Conservation (phyloP, 1,139 yeast species). For the Pichia sp. region DNA sequence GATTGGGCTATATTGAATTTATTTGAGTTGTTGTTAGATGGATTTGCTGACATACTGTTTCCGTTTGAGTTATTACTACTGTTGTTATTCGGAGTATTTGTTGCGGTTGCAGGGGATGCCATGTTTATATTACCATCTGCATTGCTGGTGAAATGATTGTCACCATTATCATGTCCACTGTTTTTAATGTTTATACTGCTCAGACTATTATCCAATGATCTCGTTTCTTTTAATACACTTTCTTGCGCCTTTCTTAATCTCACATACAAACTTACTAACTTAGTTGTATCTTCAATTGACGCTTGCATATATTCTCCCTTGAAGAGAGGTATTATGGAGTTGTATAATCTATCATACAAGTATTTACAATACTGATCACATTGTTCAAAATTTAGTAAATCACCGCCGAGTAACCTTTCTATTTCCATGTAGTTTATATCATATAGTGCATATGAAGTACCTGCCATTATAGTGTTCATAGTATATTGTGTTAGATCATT, state of each 20-base stretch:
- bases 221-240: not conserved
- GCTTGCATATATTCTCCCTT: constrained; percentile 46
- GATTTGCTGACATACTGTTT: not conserved
- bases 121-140: not conserved
- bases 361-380: constrained; percentile 46
- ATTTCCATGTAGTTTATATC: constrained; percentile 22
- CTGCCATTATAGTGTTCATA: constrained; percentile 11
- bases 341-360: constrained; percentile 46
- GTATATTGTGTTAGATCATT: constrained; percentile 9
- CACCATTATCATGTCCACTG: not conserved
- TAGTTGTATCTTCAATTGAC: constrained; percentile 58
- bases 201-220: not conserved
- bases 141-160: not conserved
- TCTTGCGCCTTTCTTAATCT: constrained; percentile 29
- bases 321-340: constrained; percentile 46
- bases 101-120: constrained; percentile 7
- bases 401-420: constrained; percentile 26
- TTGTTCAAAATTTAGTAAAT: constrained; percentile 36
- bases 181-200: not conserved
- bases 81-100: constrained; percentile 4
- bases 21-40: not conserved
- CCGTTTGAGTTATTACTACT: not conserved
- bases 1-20: not conserved
- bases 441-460: constrained; percentile 12
- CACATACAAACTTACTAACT: constrained; percentile 45